Evolutionary conservation across 1,139 yeast species (phyloP).

Genomic region (Sugiyamaella novakii): DNA sequence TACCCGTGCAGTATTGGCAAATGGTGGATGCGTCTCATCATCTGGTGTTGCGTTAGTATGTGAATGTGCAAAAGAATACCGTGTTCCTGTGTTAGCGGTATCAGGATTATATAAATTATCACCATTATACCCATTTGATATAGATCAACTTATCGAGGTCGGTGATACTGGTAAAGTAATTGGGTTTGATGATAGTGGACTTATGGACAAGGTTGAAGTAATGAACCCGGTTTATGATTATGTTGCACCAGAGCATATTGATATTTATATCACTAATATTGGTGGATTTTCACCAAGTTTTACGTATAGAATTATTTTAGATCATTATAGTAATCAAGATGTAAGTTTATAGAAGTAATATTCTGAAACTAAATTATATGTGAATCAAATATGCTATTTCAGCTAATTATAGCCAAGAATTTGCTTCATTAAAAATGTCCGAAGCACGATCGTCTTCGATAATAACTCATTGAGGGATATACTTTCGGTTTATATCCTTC

Average conservation of each 20-base stretch:
- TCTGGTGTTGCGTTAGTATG: conserved; percentile 93
- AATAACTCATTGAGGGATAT: too few species aligned
- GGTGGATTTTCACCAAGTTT: conserved; percentile 98
- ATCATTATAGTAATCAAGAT: conserved; percentile 87
- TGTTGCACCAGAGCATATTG: conserved; percentile 91
- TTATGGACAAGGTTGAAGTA: conserved; percentile 74
- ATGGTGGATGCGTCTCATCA: conserved; percentile 90
- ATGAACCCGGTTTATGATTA: conserved; percentile 92
- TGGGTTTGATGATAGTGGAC: conserved; percentile 62
- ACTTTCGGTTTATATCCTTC: too few species aligned
- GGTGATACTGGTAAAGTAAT: conserved; percentile 90
- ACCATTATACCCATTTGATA: conserved; percentile 91
- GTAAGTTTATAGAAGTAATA: conserved; percentile 26
- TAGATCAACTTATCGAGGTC: conserved; percentile 85
- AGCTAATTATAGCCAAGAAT: too few species aligned
- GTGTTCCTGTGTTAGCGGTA: conserved; percentile 93
- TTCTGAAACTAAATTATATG: too few species aligned
- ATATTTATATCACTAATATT: conserved; percentile 84
- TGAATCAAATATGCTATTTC: too few species aligned
- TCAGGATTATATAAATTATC: conserved; percentile 93
- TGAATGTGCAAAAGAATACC: conserved; percentile 92
- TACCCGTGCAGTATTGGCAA: conserved; percentile 87
- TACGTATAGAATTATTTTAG: conserved; percentile 91
- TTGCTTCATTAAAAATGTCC: too few species aligned
- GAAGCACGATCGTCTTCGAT: too few species aligned